These are phyloP conservation scores for Aspergillus ochraceoroseus DNA, from an alignment of 2,329 filamentous ascomycete species.

Conservation along the genomic window DNA sequence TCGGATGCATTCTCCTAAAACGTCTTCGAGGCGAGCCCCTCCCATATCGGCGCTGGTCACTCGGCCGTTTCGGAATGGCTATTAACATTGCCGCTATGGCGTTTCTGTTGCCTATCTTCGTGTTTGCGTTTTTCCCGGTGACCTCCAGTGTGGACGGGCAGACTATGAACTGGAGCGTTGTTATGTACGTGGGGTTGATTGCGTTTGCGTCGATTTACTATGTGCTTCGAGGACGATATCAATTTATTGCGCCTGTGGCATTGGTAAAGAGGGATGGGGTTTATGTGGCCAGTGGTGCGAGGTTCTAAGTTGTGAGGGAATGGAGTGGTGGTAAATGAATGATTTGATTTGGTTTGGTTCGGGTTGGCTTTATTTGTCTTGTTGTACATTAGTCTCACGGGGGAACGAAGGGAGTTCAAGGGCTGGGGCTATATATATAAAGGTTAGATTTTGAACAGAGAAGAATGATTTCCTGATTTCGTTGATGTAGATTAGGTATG, in stretches of 20 bases:
- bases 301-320: background rate
- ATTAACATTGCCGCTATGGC: constrained; percentile 42
- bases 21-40: constrained; percentile 41
- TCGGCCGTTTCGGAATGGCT: constrained; percentile 44
- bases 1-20: constrained; percentile 46
- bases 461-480: too few species aligned
- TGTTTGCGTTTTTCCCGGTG: constrained; percentile 46
- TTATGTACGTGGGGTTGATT: constrained; percentile 45
- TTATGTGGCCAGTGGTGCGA: constrained; percentile 1
- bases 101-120: constrained; percentile 39
- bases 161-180: constrained; percentile 48
- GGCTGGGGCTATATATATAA: too few species aligned
- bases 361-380: too few species aligned
- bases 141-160: constrained; percentile 28
- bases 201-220: constrained; percentile 45
- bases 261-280: constrained; percentile 30
- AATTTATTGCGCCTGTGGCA: constrained; percentile 41
- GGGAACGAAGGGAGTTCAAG: too few species aligned
- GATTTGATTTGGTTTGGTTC: too few species aligned
- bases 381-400: too few species aligned
- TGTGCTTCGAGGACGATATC: constrained; percentile 36
- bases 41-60: constrained; percentile 43
- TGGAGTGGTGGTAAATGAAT: too few species aligned
- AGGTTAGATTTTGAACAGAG: too few species aligned
- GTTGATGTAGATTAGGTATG: too few species aligned